Evolutionary conservation across 306 rosid genomes (phyloP), one percentile per base, ranked within the genome.

Genomic region (Vigna mungo): DNA sequence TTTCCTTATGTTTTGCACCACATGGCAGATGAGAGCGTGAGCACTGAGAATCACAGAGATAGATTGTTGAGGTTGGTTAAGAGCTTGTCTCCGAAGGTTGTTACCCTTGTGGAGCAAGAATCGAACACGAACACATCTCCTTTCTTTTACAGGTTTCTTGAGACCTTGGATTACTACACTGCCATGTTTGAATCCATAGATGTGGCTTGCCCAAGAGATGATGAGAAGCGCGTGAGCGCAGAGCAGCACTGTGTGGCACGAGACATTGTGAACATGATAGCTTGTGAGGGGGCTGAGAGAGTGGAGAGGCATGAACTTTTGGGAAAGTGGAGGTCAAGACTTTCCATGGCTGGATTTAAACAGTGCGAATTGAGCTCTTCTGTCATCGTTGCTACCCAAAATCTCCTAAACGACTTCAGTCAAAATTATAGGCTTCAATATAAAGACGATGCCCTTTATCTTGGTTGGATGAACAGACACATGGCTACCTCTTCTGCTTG

Each of bases 1-100:
- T 91, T 91, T 68, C 98, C 98, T 0, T 93, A 63, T 34, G 85
- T 86, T 62, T 73, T 93, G 89, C 98, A 93, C 78, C 98, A 93
- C 89, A 91, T 93, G 96, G 91, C 96, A 2, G 98, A 93, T 52
- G 98, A 93, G 88, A 93, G 98, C 60, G 98, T 93, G 71, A 88
- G 96, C 93, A 87, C 72, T 9, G 81, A 87, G 49, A 93, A 93
- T 47, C 96, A 93, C 34, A 84, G 98, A 70, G 98, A 93, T 71
- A 86, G 96, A 62, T 74, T 91, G 23, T 46, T 93, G 79, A 83
- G 98, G 86, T 69, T 90, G 82, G 91, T 93, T 0, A 90, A 86
- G 66, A 90, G 96, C 83, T 82, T 89, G 70, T 89, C 93, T 1
- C 98, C 98, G 5, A 93, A 88, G 82, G 93, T 91, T 44, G 80